These are phyloP conservation scores for Epichloe aotearoae DNA, from an alignment of 2,329 filamentous ascomycete genomes.

Conservation along the genomic window DNA sequence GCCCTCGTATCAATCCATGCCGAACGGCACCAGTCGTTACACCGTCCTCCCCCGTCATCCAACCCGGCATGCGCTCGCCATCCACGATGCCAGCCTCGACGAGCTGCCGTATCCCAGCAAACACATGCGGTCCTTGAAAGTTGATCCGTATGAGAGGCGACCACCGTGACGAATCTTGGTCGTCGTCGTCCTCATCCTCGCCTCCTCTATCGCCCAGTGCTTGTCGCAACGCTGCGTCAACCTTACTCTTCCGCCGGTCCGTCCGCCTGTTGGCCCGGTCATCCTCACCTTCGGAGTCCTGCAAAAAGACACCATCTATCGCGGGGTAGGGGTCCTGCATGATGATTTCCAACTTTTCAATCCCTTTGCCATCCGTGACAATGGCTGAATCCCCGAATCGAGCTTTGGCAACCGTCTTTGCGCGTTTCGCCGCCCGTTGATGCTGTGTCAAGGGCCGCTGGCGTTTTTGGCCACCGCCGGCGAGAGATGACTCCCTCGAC, in stretches of 20 bases:
- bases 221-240: slow-evolving; percentile 22
- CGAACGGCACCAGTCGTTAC: slow-evolving; percentile 61
- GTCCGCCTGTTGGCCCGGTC: slow-evolving; percentile 7
- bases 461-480: slow-evolving; percentile 18
- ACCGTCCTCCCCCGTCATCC: slow-evolving; percentile 81
- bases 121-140: slow-evolving; percentile 66
- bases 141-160: slow-evolving; percentile 40
- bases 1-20: slow-evolving; percentile 48
- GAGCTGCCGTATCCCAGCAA: slow-evolving; percentile 64
- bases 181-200: slow-evolving; percentile 14
- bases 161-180: slow-evolving; percentile 17
- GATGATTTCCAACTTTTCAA: slow-evolving; percentile 48
- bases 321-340: slow-evolving; percentile 44
- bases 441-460: slow-evolving; percentile 12
- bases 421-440: slow-evolving; percentile 37
- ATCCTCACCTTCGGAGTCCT: slow-evolving; percentile 15
- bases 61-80: slow-evolving; percentile 68
- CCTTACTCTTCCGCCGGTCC: slow-evolving; percentile 19
- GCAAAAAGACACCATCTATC: slow-evolving; percentile 6
- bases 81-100: slow-evolving; percentile 67
- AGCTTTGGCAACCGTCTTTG: slow-evolving; percentile 47
- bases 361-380: slow-evolving; percentile 42
- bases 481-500: slow-evolving; percentile 19
- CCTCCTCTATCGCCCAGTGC: slow-evolving; percentile 12
- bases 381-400: slow-evolving; percentile 55